A percentile compares a stretch with the other conserved stretches of the same genome.
Conservation (phyloP, 495 filamentous ascomycete species). For the Arthonia radiata region DNA sequence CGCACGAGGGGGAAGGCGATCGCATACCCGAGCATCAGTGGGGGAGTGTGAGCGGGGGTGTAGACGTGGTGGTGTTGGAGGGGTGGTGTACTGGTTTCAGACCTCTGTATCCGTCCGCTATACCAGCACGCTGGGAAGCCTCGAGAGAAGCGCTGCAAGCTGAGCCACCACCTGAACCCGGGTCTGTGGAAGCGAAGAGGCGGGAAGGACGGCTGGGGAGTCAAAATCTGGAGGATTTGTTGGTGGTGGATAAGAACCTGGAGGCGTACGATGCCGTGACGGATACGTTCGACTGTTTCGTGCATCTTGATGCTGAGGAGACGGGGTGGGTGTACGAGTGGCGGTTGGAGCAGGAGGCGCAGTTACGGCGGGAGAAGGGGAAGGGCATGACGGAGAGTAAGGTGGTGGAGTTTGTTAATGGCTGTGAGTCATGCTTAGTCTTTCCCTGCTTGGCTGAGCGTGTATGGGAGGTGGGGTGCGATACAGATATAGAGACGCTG, state of each 20-base stretch:
- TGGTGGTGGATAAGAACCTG: conserved; percentile 47
- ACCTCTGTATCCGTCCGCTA: conserved; percentile 24
- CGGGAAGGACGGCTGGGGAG: conserved; percentile 26
- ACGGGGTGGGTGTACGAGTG: conserved; percentile 63
- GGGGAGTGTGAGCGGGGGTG: conserved; percentile 32
- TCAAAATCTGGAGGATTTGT: conserved; percentile 40
- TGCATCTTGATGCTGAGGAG: conserved; percentile 43
- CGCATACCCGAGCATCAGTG: conserved; percentile 35
- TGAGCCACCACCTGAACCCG: too few relatives aligned
- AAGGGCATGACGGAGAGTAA: conserved; percentile 56
- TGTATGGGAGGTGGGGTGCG: too few relatives aligned
- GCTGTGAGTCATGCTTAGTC: conserved; percentile 39
- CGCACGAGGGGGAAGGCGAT: conserved; percentile 55
- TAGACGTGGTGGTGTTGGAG: conserved; percentile 59
- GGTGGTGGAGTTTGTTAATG: conserved; percentile 39
- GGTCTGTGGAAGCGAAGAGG: conserved; percentile 15
- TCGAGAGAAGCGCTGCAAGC: conserved; percentile 19
- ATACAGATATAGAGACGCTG: not conserved
- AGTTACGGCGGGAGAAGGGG: conserved; percentile 35
- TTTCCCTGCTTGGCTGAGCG: too few relatives aligned
- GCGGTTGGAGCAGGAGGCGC: conserved; percentile 60
- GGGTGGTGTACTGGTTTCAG: conserved; percentile 87
- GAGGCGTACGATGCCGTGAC: conserved; percentile 47
- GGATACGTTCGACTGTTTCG: conserved; percentile 1
- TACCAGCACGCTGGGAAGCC: conserved; percentile 34